Base-by-base conservation (phyloP, 2,329 filamentous ascomycete genomes). In the Dichotomopilus funicola region DNA sequence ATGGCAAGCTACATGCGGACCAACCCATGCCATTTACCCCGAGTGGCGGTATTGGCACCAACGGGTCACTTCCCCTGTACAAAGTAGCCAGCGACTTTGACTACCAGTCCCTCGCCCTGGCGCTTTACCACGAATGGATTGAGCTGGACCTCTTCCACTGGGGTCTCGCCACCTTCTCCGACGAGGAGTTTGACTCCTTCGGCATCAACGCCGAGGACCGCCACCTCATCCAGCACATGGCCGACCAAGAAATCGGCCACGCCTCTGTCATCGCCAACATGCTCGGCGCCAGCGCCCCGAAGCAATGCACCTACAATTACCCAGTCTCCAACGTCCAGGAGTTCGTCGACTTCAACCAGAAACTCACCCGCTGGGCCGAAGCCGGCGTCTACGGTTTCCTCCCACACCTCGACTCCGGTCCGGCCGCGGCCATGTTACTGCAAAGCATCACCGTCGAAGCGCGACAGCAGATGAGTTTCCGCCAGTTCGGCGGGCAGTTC, bases 71-170 rank as follows among this genome's bases (percentile, higher is more conserved):
- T 44, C 88, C 88, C 1, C 81, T 90, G 1, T 92, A 92, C 70
- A 83, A 86, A 58, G 84, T 88, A 0, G 78, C 89, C 64, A 89
- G 85, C 60, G 89, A 95, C 65, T 94, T 91, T 66, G 89, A 94
- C 69, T 94, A 86, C 67, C 79, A 92, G 67, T 91, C 87, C 0
- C 77, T 94, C 35, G 79, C 83, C 0, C 75, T 94, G 10, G 87
- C 80, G 10, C 74, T 92, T 0, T 91, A 92, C 67, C 86, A 91
- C 64, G 89, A 94, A 70, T 94, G 83, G 80, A 90, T 92, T 53
- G 88, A 94, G 71, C 77, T 94, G 1, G 89, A 94, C 66, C 77
- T 90, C 11, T 94, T 94, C 78, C 84, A 88, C 69, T 83, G 87
- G 66, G 88, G 86, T 11, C 77, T 94, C 3, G 82, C 80, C 0